A percentile compares a stretch with the other conserved stretches of the same genome.
Conservation (phyloP, 768 basidiomycete genomes). For the Ramaria sp. region DNA sequence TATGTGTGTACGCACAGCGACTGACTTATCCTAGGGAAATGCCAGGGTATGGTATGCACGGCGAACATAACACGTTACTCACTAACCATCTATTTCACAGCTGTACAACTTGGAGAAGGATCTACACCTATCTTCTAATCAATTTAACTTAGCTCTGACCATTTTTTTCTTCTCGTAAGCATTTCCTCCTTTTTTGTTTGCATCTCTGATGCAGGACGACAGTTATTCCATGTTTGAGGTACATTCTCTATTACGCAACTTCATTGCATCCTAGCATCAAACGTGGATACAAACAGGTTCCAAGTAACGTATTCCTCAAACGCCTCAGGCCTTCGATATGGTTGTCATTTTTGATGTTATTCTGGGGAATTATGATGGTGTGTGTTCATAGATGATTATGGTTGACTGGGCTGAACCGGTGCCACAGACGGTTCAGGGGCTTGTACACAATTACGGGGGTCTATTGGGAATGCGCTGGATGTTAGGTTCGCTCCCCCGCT, state of each 20-base stretch:
- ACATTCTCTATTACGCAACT: background rate
- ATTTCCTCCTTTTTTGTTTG: background rate
- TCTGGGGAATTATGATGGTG: slow-evolving; percentile 73
- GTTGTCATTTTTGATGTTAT: slow-evolving; percentile 61
- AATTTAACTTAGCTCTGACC: slow-evolving; percentile 58
- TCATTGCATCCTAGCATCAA: background rate
- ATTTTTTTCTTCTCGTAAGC: slow-evolving; percentile 54
- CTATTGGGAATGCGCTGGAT: slow-evolving; percentile 63
- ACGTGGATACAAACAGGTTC: slow-evolving; percentile 31
- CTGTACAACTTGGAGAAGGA: slow-evolving; percentile 48
- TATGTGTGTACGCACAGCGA: background rate
- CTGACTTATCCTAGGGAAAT: slow-evolving; percentile 33
- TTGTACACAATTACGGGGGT: slow-evolving; percentile 56
- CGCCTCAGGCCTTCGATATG: slow-evolving; percentile 57
- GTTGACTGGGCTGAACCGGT: background rate
- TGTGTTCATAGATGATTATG: slow-evolving; percentile 8
- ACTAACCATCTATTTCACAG: slow-evolving; percentile 22
- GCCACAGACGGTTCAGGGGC: slow-evolving; percentile 57
- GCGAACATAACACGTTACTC: background rate
- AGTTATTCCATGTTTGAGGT: slow-evolving; percentile 54
- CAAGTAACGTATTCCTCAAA: slow-evolving; percentile 51
- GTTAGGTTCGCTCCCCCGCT: slow-evolving; percentile 39
- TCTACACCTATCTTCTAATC: slow-evolving; percentile 47
- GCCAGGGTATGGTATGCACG: slow-evolving; percentile 42
- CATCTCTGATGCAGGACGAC: slow-evolving; percentile 21